Base-by-base conservation (phyloP, 1,284 basidiomycete species). In the Cutaneotrichosporon spelunceum region DNA sequence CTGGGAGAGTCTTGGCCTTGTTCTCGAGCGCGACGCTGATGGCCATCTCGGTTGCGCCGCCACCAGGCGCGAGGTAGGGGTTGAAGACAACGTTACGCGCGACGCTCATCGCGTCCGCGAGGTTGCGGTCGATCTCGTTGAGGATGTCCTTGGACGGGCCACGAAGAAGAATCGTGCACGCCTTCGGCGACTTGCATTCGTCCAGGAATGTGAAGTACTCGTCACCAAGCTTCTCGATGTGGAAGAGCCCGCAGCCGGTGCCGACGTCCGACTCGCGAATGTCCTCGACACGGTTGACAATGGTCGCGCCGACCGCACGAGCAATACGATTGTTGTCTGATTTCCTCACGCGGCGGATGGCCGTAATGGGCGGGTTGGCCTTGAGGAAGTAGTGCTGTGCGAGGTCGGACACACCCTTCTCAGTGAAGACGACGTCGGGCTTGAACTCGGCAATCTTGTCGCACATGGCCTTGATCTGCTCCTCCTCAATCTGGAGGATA, bases 301-400 rank as follows among this genome's bases (percentile, higher is more conserved):
- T 97, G 26, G 93, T 97, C 0, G 93, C 94, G 36, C 94, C 94
- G 33, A 92, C 89, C 1, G 93, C 94, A 49, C 96, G 88, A 0
- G 95, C 95, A 70, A 99, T 93, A 61, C 94, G 90, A 82, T 98
- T 99, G 83, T 99, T 98, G 80, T 99, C 95, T 9, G 93, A 94
- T 80, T 99, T 99, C 72, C 95, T 87, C 21, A 99, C 93, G 19
- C 94, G 88, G 56, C 95, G 90, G 67, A 99, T 86, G 52, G 93
- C 91, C 21, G 93, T 91, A 63, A 99, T 86, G 24, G 71, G 71
- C 5, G 71, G 71, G 77, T 94, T 88, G 65, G 90, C 85, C 75
- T 93, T 93, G 72, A 88, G 84, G 63, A 99, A 85, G 75, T 92
- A 87, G 74, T 97, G 90, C 75, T 99, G 96, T 0, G 95, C 94